A percentile compares a stretch with the other conserved stretches of the same genome.
Evolutionary conservation across 805 yeast species (phyloP).

Genomic region (Pichia paraexigua): DNA sequence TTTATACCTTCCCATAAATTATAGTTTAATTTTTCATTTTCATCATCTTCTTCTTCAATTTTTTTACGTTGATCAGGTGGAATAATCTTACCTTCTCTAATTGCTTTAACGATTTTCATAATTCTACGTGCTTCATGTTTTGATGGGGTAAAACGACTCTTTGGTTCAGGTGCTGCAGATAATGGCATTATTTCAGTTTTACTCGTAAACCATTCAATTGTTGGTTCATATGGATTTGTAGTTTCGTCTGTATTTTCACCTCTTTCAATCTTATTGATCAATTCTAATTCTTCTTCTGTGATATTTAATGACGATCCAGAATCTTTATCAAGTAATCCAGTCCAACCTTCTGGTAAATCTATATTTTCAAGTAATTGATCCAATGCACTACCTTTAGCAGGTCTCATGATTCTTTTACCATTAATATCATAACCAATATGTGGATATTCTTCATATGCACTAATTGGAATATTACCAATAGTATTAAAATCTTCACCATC

Average conservation of each 20-base stretch:
- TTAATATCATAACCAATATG: conserved; percentile 95
- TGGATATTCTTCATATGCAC: conserved; percentile 95
- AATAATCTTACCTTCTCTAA: conserved; percentile 89
- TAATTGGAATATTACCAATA: conserved; percentile 85
- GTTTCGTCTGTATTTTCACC: conserved; percentile 77
- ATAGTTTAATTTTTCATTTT: conserved; percentile 36
- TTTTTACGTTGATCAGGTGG: conserved; percentile 56
- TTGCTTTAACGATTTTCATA: conserved; percentile 94
- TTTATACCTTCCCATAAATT: conserved; percentile 80
- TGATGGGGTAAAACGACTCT: conserved; percentile 93
- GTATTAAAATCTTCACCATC: conserved; percentile 77
- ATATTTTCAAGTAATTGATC: conserved; percentile 84
- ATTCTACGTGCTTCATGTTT: conserved; percentile 93
- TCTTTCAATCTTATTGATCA: conserved; percentile 76
- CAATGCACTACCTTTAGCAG: conserved; percentile 92
- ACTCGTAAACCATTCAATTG: conserved; percentile 91
- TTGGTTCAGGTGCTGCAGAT: conserved; percentile 93
- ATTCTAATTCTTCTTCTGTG: conserved; percentile 79
- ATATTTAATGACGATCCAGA: conserved; percentile 83
- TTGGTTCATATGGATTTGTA: conserved; percentile 85
- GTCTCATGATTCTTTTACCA: conserved; percentile 98
- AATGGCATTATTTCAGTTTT: conserved; percentile 84
- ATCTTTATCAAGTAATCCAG: conserved; percentile 84
- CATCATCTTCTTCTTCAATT: conserved; percentile 40
- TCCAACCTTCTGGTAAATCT: conserved; percentile 98